These are phyloP conservation scores for Solanum sparsipilum DNA, from an alignment of 257 asterid species.

Conservation along the genomic window DNA sequence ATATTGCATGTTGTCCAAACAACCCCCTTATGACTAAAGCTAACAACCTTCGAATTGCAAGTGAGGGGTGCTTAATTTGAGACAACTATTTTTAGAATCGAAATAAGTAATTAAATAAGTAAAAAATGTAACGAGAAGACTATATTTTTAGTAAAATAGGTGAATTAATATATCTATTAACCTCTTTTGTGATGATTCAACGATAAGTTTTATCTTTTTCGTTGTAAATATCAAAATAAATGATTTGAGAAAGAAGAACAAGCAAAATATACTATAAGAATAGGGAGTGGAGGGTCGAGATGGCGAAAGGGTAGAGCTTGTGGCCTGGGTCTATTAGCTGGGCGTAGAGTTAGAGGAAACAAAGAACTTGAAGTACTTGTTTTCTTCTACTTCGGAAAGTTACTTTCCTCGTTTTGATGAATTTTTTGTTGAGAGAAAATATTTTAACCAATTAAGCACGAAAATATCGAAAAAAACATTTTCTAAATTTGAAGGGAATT, in stretches of 20 bases:
- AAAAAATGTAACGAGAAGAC: neutral
- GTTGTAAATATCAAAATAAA: no score
- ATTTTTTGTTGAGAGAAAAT: neutral
- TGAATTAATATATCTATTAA: no score
- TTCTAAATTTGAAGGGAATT: neutral
- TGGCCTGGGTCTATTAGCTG: rapidly evolving
- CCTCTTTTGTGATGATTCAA: no score
- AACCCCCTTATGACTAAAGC: no score
- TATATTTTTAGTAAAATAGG: no score
- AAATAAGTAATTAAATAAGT: no score
- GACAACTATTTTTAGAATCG: neutral
- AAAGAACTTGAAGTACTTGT: neutral
- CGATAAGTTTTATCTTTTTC: no score
- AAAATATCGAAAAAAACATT: neutral
- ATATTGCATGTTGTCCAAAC: neutral
- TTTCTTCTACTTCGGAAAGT: neutral
- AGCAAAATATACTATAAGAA: neutral
- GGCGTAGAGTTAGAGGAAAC: no score
- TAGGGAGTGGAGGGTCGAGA: no score
- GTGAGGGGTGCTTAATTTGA: no score
- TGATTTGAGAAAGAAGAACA: neutral
- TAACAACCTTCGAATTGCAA: neutral
- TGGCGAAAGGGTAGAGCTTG: neutral
- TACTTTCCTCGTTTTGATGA: neutral
- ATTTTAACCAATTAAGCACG: neutral